These are phyloP conservation scores for Excoecaria agallocha DNA, from an alignment of 345 rosid genomes.

Conservation along the genomic window DNA sequence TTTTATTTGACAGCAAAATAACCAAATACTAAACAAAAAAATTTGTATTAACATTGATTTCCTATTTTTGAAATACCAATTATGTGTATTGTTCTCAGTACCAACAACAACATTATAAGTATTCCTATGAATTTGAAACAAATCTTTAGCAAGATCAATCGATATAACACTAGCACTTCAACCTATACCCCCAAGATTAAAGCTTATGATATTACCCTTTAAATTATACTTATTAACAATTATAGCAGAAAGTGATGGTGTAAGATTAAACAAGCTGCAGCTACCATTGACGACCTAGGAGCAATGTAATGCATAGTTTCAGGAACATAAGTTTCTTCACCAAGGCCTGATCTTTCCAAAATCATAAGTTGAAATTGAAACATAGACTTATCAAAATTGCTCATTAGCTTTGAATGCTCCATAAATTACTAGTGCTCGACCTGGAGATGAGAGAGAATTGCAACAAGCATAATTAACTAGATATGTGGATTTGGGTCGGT, in stretches of 20 bases:
- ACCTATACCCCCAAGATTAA: conserved; percentile 86
- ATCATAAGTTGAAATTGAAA: conserved; percentile 83
- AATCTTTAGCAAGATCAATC: conserved; percentile 72
- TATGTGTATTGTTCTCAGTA: conserved; percentile 87
- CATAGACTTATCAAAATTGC: conserved; percentile 73
- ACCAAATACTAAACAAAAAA: conserved; percentile 82
- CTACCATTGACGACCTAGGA: conserved; percentile 71
- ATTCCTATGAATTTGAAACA: conserved; percentile 87
- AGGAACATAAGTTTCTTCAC: conserved; percentile 69
- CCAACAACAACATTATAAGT: conserved; percentile 84
- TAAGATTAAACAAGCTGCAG: conserved; percentile 91
- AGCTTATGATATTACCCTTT: conserved; percentile 69
- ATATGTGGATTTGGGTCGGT: conserved; percentile 76
- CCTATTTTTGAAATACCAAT: conserved; percentile 90
- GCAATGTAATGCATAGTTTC: conserved; percentile 73
- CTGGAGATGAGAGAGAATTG: conserved; percentile 55
- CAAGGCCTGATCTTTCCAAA: conserved; percentile 70
- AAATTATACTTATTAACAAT: conserved; percentile 78
- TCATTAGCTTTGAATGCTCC: conserved; percentile 70
- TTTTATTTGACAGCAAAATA: conserved; percentile 60
- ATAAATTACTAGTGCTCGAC: conserved; percentile 58
- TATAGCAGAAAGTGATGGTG: conserved; percentile 89
- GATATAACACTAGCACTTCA: conserved; percentile 92
- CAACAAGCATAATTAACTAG: conserved; percentile 73
- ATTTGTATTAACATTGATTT: conserved; percentile 88